Evolutionary conservation across 331 rosid species (phyloP).

Genomic region (Malus hybrid): DNA sequence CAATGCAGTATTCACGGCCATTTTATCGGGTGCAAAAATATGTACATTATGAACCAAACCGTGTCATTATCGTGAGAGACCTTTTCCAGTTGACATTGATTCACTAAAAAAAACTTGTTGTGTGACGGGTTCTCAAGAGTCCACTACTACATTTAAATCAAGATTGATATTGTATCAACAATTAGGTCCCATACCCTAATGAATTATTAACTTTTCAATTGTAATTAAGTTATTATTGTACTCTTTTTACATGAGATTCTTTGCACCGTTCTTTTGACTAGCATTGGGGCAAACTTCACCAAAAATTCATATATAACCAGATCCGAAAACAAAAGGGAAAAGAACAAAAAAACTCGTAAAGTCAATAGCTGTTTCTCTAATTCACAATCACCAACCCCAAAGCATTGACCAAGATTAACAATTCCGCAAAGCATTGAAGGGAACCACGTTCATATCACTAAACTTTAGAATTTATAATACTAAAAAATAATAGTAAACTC

Average conservation of each 20-base stretch:
- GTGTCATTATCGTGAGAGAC: not conserved
- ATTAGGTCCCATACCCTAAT: not conserved
- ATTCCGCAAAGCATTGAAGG: conserved; percentile 1
- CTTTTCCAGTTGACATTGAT: not conserved
- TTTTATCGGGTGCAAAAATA: not conserved
- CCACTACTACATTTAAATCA: not conserved
- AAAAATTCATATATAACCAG: not conserved
- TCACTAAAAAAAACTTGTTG: not conserved
- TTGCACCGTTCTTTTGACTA: not conserved
- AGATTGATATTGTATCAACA: not conserved
- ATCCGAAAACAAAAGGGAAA: not conserved
- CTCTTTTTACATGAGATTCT: not conserved
- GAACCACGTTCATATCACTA: no score
- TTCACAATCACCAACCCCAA: conserved; percentile 4
- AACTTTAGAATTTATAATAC: not conserved
- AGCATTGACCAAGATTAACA: conserved; percentile 25
- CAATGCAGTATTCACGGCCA: not conserved
- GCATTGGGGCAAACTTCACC: not conserved
- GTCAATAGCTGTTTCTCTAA: conserved; percentile 11
- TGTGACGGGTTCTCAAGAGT: not conserved
- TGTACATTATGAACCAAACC: not conserved
- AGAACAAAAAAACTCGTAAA: not conserved
- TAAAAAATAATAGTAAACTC: not conserved
- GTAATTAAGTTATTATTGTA: not conserved
- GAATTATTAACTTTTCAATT: no score